Evolutionary conservation across 2,329 filamentous ascomycete species (phyloP).

Genomic region (Shiraia sp.): DNA sequence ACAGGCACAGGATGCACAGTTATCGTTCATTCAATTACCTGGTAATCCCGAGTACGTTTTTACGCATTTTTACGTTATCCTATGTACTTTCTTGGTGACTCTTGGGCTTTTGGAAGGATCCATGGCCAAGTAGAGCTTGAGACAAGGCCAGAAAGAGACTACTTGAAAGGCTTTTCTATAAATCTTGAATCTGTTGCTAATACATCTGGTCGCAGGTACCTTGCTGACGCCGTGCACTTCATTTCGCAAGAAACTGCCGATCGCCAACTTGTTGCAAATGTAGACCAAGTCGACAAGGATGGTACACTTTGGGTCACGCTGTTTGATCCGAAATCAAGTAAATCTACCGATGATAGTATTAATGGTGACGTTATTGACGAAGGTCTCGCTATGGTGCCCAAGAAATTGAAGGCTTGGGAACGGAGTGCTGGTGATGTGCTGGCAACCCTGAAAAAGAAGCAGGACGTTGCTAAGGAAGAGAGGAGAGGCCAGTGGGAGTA

Average conservation of each 20-base stretch:
- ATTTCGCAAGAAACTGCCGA: slow-evolving; percentile 75
- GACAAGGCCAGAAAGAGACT: too few species aligned
- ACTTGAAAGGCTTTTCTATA: too few species aligned
- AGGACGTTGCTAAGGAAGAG: slow-evolving; percentile 77
- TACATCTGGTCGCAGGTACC: slow-evolving; percentile 28
- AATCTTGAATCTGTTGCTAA: too few species aligned
- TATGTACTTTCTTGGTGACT: too few species aligned
- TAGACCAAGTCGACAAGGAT: slow-evolving; percentile 83
- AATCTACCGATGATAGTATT: slow-evolving; percentile 73
- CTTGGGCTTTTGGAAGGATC: too few species aligned
- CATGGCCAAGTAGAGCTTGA: too few species aligned
- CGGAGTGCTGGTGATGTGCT: slow-evolving; percentile 73
- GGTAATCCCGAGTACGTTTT: slow-evolving; percentile 67
- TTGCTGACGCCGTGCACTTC: slow-evolving; percentile 75
- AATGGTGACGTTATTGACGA: slow-evolving; percentile 85
- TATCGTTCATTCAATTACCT: slow-evolving; percentile 90
- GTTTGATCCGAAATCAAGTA: slow-evolving; percentile 71
- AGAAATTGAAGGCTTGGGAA: slow-evolving; percentile 92
- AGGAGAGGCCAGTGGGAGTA: slow-evolving; percentile 97
- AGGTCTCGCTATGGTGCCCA: slow-evolving; percentile 87
- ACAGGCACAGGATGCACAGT: slow-evolving; percentile 82
- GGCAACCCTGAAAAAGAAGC: slow-evolving; percentile 70
- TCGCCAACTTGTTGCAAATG: slow-evolving; percentile 82
- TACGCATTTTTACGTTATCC: slow-evolving; percentile 45
- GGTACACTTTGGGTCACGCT: slow-evolving; percentile 84